Percentiles rank a stretch among this genome's conserved stretches.
phyloP scores from a whole-genome alignment of 2,329 filamentous ascomycete species.

The Botryotinia globosa region DNA sequence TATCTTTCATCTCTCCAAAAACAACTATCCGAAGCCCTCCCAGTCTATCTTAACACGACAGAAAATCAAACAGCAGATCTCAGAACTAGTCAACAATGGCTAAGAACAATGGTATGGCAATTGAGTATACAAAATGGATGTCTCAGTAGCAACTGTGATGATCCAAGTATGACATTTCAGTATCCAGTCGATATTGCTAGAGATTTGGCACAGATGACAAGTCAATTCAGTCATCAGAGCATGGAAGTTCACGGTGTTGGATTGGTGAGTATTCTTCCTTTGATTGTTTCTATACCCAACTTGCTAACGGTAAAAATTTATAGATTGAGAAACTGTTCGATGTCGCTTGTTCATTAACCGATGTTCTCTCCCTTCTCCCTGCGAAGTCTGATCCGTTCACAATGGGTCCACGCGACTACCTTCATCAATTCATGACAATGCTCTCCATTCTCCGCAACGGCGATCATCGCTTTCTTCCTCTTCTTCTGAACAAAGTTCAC shows the following conservation, averaged over 20 bases:
- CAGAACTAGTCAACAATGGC: conserved; percentile 60
- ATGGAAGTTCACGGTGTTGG: conserved; percentile 74
- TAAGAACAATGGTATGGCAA: conserved; percentile 63
- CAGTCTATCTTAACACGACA: conserved; percentile 49
- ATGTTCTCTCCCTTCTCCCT: conserved; percentile 67
- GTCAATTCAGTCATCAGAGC: conserved; percentile 67
- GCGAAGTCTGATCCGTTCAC: conserved; percentile 60
- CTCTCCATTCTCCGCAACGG: conserved; percentile 71
- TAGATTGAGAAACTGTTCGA: conserved; percentile 77
- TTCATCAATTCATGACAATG: conserved; percentile 66
- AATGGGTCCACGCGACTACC: conserved; percentile 67
- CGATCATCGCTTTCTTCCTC: conserved; percentile 71
- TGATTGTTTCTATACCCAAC: conserved; percentile 19
- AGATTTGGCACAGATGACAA: conserved; percentile 63
- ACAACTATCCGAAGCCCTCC: conserved; percentile 56
- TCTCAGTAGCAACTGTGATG: conserved; percentile 47
- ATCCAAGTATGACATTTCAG: conserved; percentile 58
- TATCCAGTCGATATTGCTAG: conserved; percentile 62
- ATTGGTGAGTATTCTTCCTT: conserved; percentile 52
- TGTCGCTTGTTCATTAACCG: conserved; percentile 68
- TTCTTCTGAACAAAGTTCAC: conserved; percentile 72
- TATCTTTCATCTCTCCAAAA: conserved; percentile 60
- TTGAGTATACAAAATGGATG: conserved; percentile 55
- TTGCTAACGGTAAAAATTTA: not conserved
- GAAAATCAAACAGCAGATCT: conserved; percentile 56